These are phyloP conservation scores for Ophiocordyceps camponoti-rufipedis DNA, from an alignment of 2,329 filamentous ascomycete species.

Conservation along the genomic window DNA sequence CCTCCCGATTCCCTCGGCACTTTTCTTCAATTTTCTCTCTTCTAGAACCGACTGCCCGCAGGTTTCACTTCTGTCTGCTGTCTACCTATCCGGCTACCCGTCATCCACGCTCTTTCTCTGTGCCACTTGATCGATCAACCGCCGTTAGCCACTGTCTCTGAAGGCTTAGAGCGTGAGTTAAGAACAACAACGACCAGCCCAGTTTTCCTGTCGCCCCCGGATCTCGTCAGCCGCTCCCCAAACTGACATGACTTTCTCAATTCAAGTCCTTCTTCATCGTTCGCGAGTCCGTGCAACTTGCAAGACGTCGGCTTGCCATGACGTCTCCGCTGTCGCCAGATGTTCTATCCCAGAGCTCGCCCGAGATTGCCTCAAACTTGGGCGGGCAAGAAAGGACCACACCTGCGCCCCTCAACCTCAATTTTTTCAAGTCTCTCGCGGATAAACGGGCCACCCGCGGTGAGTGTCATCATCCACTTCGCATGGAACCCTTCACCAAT, in stretches of 20 bases:
- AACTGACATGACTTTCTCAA: neutral
- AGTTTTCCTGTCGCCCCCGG: neutral
- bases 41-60: neutral
- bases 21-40: neutral
- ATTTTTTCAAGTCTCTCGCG: slow-evolving; percentile 46
- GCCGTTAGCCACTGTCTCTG: neutral
- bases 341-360: slow-evolving; percentile 10
- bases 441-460: slow-evolving; percentile 68
- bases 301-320: slow-evolving; percentile 15
- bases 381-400: slow-evolving; percentile 19
- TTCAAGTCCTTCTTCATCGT: neutral
- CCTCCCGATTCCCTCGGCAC: neutral
- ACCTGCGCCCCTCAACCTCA: slow-evolving; percentile 29
- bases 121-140: neutral
- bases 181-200: neutral
- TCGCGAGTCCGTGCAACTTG: neutral
- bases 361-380: slow-evolving; percentile 7
- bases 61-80: neutral
- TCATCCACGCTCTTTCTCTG: neutral
- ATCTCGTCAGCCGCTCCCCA: neutral
- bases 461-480: slow-evolving; percentile 14
- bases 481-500: neutral
- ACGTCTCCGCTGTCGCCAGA: slow-evolving; percentile 29
- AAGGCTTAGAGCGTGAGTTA: neutral
- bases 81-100: neutral